Base-by-base conservation (phyloP, 352 stramenopile genomes). In the Globisporangium carolinianum region DNA sequence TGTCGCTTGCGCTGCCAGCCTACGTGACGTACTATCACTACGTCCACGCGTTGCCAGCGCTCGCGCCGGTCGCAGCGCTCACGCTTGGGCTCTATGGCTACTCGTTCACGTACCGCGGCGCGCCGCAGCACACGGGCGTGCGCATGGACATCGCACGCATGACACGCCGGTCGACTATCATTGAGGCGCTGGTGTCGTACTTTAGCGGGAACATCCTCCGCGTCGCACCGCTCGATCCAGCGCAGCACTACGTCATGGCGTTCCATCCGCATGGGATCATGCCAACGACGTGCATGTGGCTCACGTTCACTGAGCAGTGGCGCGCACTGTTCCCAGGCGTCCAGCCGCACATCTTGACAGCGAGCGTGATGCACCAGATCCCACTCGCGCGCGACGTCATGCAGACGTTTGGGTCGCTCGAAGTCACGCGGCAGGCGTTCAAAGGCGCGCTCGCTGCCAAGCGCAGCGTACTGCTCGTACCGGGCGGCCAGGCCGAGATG, bases 181-280 rank as follows among this genome's bases (percentile, higher is more conserved):
- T 94, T 18, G 77, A 89, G 39, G 74, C 66, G 0, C 62, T 87
- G 36, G 69, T 75, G 48, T 59, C 52, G 38, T 94, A 94, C 55
- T 94, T 94, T 57, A 70, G 68, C 11, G 75, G 73, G 51, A 70
- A 66, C 2, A 73, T 94, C 53, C 72, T 94, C 53, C 70, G 72
- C 5, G 77, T 75, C 17, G 78, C 65, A 47, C 68, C 69, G 0
- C 60, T 94, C 3, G 74, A 91, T 38, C 70, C 82, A 0, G 42
- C 72, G 14, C 66, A 82, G 55, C 69, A 86, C 49, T 94, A 91
- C 57, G 69, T 94, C 24, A 64, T 91, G 55, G 72, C 73, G 36
- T 91, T 92, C 57, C 84, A 94, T 47, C 84, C 84, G 3, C 84
- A 94, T 55, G 84, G 84, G 35, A 87, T 92, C 57, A 86, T 88